Conservation (phyloP, 352 stramenopile species). For the Globisporangium orthogonon region DNA sequence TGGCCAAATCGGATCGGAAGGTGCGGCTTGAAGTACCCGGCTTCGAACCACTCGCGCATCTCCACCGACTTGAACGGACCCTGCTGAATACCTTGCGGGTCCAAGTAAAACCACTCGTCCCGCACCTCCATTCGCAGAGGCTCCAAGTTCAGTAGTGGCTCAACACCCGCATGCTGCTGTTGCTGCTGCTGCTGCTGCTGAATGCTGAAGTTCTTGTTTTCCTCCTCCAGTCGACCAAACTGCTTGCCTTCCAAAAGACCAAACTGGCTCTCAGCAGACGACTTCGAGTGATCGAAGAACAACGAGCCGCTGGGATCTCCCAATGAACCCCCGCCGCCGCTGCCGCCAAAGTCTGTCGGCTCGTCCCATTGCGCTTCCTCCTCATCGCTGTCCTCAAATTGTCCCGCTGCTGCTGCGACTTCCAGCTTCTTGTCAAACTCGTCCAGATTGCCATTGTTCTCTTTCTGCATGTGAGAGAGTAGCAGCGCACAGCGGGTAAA, state of each 20-base stretch:
- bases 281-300: constrained; percentile 10
- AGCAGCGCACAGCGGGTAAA: constrained; percentile 3
- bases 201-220: constrained; percentile 10
- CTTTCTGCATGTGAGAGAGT: constrained; percentile 21
- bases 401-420: constrained; percentile 52
- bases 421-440: constrained; percentile 79
- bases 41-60: constrained; percentile 88
- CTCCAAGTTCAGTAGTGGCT: constrained; percentile 16
- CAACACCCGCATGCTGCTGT: constrained; percentile 3
- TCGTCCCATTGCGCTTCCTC: constrained; percentile 61
- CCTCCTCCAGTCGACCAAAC: constrained; percentile 14
- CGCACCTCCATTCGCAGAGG: constrained; percentile 34
- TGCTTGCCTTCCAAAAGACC: constrained; percentile 31
- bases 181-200: constrained; percentile 6
- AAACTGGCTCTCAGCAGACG: constrained; percentile 10
- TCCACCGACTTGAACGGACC: constrained; percentile 81
- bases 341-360: constrained; percentile 6
- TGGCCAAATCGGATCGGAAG: constrained; percentile 78
- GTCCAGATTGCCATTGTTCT: constrained; percentile 55
- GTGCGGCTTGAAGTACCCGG: constrained; percentile 86
- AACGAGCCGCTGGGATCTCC: constrained; percentile 14
- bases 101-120: constrained; percentile 86
- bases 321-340: constrained; percentile 17
- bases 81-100: constrained; percentile 76
- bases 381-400: constrained; percentile 85